Conservation (phyloP, 1,284 basidiomycete genomes). For the Pseudozyma sp. region DNA sequence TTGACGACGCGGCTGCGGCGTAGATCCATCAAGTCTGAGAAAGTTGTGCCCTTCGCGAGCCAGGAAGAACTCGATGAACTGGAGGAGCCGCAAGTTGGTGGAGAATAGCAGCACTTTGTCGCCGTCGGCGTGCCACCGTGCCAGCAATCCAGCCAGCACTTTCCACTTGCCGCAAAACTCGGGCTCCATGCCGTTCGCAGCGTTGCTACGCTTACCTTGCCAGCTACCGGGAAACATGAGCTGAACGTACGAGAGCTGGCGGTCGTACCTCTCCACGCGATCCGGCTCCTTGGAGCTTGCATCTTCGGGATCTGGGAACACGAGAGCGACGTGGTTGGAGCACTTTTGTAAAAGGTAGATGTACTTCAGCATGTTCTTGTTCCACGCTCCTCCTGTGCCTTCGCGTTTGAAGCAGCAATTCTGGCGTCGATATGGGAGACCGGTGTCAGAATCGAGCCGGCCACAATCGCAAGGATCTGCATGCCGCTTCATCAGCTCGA, state of each 20-base stretch:
- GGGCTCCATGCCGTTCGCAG: slow-evolving; percentile 62
- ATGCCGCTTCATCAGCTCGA: slow-evolving; percentile 77
- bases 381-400: slow-evolving; percentile 72
- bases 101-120: slow-evolving; percentile 77
- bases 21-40: slow-evolving; percentile 79
- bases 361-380: slow-evolving; percentile 73
- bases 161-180: slow-evolving; percentile 86
- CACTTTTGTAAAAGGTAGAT: slow-evolving; percentile 83
- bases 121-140: slow-evolving; percentile 69
- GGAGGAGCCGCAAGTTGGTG: slow-evolving; percentile 82
- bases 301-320: slow-evolving; percentile 76
- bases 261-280: slow-evolving; percentile 52
- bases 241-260: slow-evolving; percentile 57
- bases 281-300: slow-evolving; percentile 27
- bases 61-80: slow-evolving; percentile 81
- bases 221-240: slow-evolving; percentile 65
- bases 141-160: slow-evolving; percentile 77
- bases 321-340: slow-evolving; percentile 84
- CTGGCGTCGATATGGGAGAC: slow-evolving; percentile 50
- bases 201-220: slow-evolving; percentile 45
- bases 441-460: slow-evolving; percentile 65
- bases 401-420: slow-evolving; percentile 72
- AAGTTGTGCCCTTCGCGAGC: slow-evolving; percentile 76
- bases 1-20: slow-evolving; percentile 67
- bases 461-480: slow-evolving; percentile 81